Evolutionary conservation across 2,329 filamentous ascomycete genomes (phyloP).

Genomic region (Claviceps quebecensis): DNA sequence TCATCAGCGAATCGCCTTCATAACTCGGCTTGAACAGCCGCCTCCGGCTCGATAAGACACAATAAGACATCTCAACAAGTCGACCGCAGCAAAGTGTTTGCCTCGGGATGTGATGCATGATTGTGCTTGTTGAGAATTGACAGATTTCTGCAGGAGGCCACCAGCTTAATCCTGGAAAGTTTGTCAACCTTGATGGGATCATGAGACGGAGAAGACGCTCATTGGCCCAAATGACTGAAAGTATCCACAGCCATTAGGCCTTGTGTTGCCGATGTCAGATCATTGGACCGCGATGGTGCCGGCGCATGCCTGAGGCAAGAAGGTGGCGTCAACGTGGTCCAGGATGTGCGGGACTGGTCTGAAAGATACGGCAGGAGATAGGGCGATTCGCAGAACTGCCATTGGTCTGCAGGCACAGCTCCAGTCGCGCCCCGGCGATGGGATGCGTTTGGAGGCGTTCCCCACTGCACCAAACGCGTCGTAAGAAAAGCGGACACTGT

Average conservation of each 20-base stretch:
- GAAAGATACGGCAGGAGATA: constrained; percentile 12
- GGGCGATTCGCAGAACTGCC: neutral
- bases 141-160: neutral
- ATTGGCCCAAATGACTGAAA: constrained; percentile 1
- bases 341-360: constrained; percentile 15
- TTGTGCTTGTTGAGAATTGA: too few relatives aligned
- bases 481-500: neutral
- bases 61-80: too few relatives aligned
- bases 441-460: neutral
- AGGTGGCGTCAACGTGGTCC: constrained; percentile 6
- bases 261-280: constrained; percentile 4
- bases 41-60: too few relatives aligned
- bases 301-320: constrained; percentile 18
- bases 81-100: too few relatives aligned
- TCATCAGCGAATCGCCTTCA: too few relatives aligned
- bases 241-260: neutral
- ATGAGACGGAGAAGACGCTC: constrained; percentile 2
- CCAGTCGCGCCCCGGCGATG: neutral
- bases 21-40: too few relatives aligned
- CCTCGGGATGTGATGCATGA: too few relatives aligned
- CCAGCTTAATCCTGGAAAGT: neutral
- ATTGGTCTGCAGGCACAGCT: neutral
- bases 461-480: neutral
- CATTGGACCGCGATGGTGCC: constrained; percentile 5
- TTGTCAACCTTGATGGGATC: neutral